Evolutionary conservation across 345 rosid species (phyloP).

Genomic region (Euphorbia lathyris): DNA sequence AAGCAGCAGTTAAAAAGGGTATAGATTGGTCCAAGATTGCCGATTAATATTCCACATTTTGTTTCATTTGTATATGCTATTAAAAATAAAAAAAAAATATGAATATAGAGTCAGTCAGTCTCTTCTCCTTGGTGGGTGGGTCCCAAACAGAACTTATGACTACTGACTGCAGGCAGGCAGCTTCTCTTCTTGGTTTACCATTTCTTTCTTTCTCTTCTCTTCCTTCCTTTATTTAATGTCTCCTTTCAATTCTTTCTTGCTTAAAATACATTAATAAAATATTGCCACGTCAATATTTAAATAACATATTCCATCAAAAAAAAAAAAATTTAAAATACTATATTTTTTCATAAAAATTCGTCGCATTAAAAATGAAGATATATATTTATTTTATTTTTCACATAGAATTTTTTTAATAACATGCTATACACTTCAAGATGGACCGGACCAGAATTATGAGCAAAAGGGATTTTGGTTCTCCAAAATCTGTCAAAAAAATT

Average conservation of each 20-base stretch:
- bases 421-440: no score
- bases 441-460: no score
- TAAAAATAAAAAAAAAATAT: not conserved
- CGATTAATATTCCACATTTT: not conserved
- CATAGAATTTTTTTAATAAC: no score
- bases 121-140: slow-evolving; percentile 15
- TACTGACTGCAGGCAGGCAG: slow-evolving; percentile 4
- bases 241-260: not conserved
- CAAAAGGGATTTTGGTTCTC: no score
- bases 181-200: slow-evolving; percentile 7
- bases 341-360: no score
- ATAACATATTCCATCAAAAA: no score
- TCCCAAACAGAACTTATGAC: slow-evolving; percentile 14
- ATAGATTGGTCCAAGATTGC: slow-evolving; percentile 1
- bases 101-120: not conserved
- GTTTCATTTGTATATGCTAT: not conserved
- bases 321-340: no score
- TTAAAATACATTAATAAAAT: no score
- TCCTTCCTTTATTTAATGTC: not conserved
- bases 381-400: no score
- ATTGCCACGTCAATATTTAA: no score
- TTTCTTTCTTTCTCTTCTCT: not conserved
- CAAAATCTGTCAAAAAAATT: no score
- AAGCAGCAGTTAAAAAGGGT: not conserved
- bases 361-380: no score